phyloP scores from a whole-genome alignment of 2,329 filamentous ascomycete species.

The Arthrobotrys musiformis region DNA sequence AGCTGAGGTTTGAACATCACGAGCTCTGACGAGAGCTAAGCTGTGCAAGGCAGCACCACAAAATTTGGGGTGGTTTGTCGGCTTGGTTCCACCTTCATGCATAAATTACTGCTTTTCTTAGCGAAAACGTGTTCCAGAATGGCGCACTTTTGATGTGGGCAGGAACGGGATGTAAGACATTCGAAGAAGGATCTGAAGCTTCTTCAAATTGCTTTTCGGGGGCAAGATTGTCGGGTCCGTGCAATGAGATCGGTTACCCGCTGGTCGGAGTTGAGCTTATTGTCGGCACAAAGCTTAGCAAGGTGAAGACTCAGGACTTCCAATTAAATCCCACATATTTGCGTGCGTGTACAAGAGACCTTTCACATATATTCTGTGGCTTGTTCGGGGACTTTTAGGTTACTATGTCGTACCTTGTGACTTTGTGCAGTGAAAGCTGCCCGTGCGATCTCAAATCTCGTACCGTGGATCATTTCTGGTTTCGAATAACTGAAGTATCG shows the following conservation, averaged over 20 bases:
- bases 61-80: not conserved
- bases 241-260: conserved; percentile 36
- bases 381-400: conserved; percentile 29
- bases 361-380: conserved; percentile 2
- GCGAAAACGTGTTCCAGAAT: conserved; percentile 55
- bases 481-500: not conserved
- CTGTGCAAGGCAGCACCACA: conserved; percentile 45
- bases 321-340: not conserved
- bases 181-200: conserved; percentile 28
- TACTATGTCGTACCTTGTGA: conserved; percentile 8
- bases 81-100: conserved; percentile 39
- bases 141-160: conserved; percentile 40
- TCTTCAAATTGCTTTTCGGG: conserved; percentile 35
- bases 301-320: not conserved
- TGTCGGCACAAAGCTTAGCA: conserved; percentile 42
- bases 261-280: conserved; percentile 28
- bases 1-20: conserved; percentile 2
- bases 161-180: conserved; percentile 51
- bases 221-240: conserved; percentile 17
- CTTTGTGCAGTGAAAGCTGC: conserved; percentile 7
- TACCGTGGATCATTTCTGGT: conserved; percentile 6
- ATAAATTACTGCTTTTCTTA: conserved; percentile 50
- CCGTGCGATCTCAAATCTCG: not conserved
- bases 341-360: not conserved
- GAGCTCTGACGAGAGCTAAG: conserved; percentile 30